These are phyloP conservation scores for Epichloe baconii DNA, from an alignment of 2,329 filamentous ascomycete genomes.

Conservation along the genomic window DNA sequence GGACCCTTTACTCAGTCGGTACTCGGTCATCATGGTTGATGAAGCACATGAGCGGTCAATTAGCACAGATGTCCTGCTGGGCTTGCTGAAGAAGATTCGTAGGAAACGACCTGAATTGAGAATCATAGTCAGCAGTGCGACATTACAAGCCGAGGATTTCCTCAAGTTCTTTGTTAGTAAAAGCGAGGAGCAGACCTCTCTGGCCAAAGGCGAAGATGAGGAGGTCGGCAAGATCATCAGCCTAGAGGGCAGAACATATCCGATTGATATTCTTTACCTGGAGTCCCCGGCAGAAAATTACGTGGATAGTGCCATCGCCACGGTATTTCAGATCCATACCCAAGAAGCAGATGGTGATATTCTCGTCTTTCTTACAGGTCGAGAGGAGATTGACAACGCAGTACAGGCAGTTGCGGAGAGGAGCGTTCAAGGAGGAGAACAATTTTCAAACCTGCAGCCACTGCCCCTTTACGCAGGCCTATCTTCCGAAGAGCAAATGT, in stretches of 20 bases:
- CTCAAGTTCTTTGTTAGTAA: constrained; percentile 55
- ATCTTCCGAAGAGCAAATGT: constrained; percentile 84
- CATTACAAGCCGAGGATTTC: constrained; percentile 79
- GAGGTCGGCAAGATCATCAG: constrained; percentile 50
- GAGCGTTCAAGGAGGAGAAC: constrained; percentile 40
- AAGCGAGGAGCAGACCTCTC: constrained; percentile 21
- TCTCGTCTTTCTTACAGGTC: constrained; percentile 79
- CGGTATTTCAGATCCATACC: constrained; percentile 76
- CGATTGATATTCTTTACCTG: constrained; percentile 76
- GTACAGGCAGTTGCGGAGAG: constrained; percentile 70
- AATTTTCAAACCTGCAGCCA: constrained; percentile 17
- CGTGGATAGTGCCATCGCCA: constrained; percentile 66
- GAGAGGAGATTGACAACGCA: constrained; percentile 79
- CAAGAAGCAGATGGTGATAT: constrained; percentile 76
- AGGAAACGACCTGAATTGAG: constrained; percentile 69
- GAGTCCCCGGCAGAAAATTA: constrained; percentile 74
- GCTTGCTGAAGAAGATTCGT: constrained; percentile 80
- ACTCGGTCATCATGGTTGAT: constrained; percentile 95
- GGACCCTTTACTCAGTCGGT: constrained; percentile 78
- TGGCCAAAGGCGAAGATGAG: constrained; percentile 13
- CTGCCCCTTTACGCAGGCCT: constrained; percentile 83
- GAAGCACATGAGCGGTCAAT: constrained; percentile 91
- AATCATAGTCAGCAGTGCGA: constrained; percentile 87
- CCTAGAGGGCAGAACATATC: constrained; percentile 76
- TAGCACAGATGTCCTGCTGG: constrained; percentile 81